phyloP scores from a whole-genome alignment of 2,329 filamentous ascomycete genomes.

The Lasiodiplodia citricola region DNA sequence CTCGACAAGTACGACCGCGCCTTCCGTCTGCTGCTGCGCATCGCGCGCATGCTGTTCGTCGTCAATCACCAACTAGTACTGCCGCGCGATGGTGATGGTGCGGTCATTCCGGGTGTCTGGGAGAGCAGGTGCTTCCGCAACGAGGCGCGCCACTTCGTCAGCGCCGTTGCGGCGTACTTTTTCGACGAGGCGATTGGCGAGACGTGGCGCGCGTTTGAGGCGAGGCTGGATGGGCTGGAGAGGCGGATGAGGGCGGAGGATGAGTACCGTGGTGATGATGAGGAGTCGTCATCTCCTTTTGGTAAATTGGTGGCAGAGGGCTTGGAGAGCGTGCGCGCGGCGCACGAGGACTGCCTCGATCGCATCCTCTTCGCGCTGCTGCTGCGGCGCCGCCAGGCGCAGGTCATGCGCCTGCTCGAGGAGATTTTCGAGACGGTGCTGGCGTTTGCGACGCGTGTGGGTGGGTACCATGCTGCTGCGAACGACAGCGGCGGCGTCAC shows the following conservation, averaged over 20 bases:
- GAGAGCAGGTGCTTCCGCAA: slow-evolving; percentile 61
- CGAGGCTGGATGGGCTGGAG: slow-evolving; percentile 69
- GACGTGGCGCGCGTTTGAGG: slow-evolving; percentile 74
- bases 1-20: slow-evolving; percentile 83
- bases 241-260: slow-evolving; percentile 54
- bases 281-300: slow-evolving; percentile 37
- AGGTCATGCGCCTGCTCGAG: slow-evolving; percentile 74
- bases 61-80: slow-evolving; percentile 51
- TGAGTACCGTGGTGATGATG: slow-evolving; percentile 38
- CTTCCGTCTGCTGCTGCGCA: slow-evolving; percentile 78
- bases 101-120: not conserved
- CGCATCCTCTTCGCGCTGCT: slow-evolving; percentile 76
- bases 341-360: slow-evolving; percentile 76
- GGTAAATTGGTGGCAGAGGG: slow-evolving; percentile 59
- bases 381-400: slow-evolving; percentile 74
- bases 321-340: slow-evolving; percentile 68
- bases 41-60: slow-evolving; percentile 80
- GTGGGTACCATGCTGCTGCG: slow-evolving; percentile 29
- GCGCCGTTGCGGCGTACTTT: slow-evolving; percentile 75
- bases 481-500: slow-evolving; percentile 29
- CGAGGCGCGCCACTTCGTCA: slow-evolving; percentile 81
- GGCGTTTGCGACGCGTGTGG: slow-evolving; percentile 60
- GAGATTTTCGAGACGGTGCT: slow-evolving; percentile 77
- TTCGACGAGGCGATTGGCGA: slow-evolving; percentile 76
- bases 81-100: slow-evolving; percentile 29